Evolutionary conservation across 371 early-diverging fungal species (phyloP).

Genomic region (Mucor velutinosus): DNA sequence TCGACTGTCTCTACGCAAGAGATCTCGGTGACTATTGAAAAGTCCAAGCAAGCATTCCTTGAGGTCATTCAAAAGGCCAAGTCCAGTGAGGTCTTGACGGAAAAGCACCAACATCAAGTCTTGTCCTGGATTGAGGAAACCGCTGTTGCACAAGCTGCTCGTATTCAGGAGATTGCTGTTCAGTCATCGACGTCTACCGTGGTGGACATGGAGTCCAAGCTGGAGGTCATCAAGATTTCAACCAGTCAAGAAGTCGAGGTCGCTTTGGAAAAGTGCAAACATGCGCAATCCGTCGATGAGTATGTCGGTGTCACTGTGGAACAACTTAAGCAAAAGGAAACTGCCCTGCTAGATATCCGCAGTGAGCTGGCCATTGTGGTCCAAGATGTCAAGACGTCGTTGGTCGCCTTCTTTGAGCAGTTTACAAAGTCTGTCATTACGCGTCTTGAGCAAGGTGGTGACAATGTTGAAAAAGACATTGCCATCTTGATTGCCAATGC

Average conservation of each 20-base stretch:
- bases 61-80: conserved; percentile 29
- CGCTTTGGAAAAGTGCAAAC: conserved; percentile 33
- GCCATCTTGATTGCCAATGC: conserved; percentile 23
- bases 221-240: conserved; percentile 26
- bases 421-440: conserved; percentile 19
- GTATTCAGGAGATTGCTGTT: conserved; percentile 30
- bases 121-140: conserved; percentile 32
- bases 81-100: conserved; percentile 14
- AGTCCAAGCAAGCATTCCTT: conserved; percentile 25
- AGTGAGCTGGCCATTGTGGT: conserved; percentile 22
- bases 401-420: conserved; percentile 27
- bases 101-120: conserved; percentile 23
- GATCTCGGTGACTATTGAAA: conserved; percentile 20
- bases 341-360: conserved; percentile 28
- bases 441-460: conserved; percentile 28
- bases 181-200: conserved; percentile 2
- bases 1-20: conserved; percentile 20
- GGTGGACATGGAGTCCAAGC: conserved; percentile 21
- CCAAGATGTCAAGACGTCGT: conserved; percentile 21
- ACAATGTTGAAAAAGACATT: conserved; percentile 29
- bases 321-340: conserved; percentile 27
- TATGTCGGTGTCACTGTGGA: conserved; percentile 28
- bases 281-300: conserved; percentile 2
- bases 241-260: conserved; percentile 27
- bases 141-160: conserved; percentile 23